phyloP scores from a whole-genome alignment of 2,329 filamentous ascomycete species.

The Aspergillus japonicus region DNA sequence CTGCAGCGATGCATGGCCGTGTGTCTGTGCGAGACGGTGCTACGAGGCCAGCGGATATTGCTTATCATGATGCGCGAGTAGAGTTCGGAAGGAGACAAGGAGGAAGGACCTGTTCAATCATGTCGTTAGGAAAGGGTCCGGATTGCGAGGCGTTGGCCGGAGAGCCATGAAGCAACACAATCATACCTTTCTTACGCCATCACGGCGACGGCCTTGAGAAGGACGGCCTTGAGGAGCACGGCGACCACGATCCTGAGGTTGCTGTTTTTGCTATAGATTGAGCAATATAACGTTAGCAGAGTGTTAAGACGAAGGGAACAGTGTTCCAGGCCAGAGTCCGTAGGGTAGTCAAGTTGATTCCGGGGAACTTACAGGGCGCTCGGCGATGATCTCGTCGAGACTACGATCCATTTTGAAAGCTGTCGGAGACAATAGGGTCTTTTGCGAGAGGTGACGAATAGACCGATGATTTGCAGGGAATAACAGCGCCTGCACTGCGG shows the following conservation, averaged over 20 bases:
- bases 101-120: slow-evolving; percentile 43
- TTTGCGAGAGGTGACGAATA: neutral
- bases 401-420: slow-evolving; percentile 58
- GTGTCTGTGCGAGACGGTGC: slow-evolving; percentile 25
- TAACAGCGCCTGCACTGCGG: neutral
- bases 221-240: slow-evolving; percentile 40
- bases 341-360: slow-evolving; percentile 1
- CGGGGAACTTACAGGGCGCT: slow-evolving; percentile 53
- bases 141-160: neutral
- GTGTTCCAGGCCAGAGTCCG: neutral
- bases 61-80: slow-evolving; percentile 41
- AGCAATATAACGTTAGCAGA: slow-evolving; percentile 14
- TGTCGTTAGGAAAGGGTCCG: neutral
- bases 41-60: slow-evolving; percentile 28
- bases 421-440: neutral
- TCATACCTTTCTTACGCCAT: slow-evolving; percentile 85
- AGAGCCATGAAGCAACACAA: neutral
- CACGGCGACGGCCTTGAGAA: slow-evolving; percentile 56
- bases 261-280: slow-evolving; percentile 25
- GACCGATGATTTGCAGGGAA: neutral
- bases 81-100: slow-evolving; percentile 37
- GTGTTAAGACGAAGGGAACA: neutral
- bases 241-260: slow-evolving; percentile 31
- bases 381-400: slow-evolving; percentile 63
- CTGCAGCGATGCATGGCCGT: slow-evolving; percentile 29